Conservation (phyloP, 1,284 basidiomycete genomes). For the Pseudozyma flocculosa region DNA sequence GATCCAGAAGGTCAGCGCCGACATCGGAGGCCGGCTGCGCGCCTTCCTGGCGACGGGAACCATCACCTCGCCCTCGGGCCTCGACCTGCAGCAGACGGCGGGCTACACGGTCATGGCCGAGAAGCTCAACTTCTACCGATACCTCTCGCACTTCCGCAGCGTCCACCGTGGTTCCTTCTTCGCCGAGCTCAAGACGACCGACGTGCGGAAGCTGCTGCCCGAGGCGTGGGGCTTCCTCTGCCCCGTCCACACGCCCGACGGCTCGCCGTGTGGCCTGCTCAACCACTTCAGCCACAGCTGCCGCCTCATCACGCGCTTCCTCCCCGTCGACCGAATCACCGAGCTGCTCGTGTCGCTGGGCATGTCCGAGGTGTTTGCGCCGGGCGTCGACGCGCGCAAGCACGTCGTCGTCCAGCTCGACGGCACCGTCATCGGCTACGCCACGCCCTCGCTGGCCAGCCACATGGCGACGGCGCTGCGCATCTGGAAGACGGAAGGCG, state of each 20-base stretch:
- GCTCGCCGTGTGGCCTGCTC: constrained; percentile 92
- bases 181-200: constrained; percentile 96
- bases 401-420: constrained; percentile 91
- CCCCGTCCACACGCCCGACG: constrained; percentile 98
- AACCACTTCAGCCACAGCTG: constrained; percentile 96
- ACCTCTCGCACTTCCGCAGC: constrained; percentile 96
- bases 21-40: constrained; percentile 83
- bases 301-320: constrained; percentile 78
- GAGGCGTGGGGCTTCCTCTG: constrained; percentile 99
- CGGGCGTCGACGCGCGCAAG: constrained; percentile 72
- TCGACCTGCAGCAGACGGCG: constrained; percentile 94
- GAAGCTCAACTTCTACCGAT: constrained; percentile 98
- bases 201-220: constrained; percentile 92
- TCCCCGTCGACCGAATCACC: constrained; percentile 77
- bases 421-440: constrained; percentile 94
- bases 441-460: constrained; percentile 71
- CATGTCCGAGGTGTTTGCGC: constrained; percentile 87
- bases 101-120: constrained; percentile 99
- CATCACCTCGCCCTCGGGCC: constrained; percentile 86
- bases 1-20: constrained; percentile 78
- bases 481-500: constrained; percentile 91
- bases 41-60: constrained; percentile 99
- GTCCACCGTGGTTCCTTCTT: constrained; percentile 99
- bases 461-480: constrained; percentile 82
- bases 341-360: constrained; percentile 81